Conservation (phyloP, 2,329 filamentous ascomycete species). For the Fusarium decemcellulare region DNA sequence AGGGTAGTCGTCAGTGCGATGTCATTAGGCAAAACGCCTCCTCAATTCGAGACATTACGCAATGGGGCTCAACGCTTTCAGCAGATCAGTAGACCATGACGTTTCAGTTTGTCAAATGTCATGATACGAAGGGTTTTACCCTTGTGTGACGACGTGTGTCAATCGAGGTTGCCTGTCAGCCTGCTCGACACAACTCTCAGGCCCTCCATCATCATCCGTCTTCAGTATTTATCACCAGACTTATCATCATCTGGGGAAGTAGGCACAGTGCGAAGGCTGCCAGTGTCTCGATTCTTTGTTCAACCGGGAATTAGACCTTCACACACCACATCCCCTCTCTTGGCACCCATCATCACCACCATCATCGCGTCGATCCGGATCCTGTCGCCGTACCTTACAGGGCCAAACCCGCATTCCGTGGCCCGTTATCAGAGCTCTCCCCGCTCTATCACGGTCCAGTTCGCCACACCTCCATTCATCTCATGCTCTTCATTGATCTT, state of each 20-base stretch:
- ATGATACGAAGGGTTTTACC: not conserved
- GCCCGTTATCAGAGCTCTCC: not conserved
- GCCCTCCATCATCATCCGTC: conserved; percentile 7
- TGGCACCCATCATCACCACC: conserved; percentile 11
- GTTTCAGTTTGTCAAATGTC: conserved; percentile 4
- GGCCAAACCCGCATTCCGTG: conserved; percentile 29
- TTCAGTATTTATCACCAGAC: not conserved
- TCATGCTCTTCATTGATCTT: conserved; percentile 19
- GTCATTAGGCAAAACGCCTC: conserved; percentile 27
- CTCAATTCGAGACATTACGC: conserved; percentile 32
- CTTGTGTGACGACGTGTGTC: conserved; percentile 16
- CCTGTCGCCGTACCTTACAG: conserved; percentile 15
- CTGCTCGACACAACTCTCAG: conserved; percentile 23
- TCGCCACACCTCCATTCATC: not conserved
- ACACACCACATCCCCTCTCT: conserved; percentile 10
- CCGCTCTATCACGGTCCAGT: not conserved
- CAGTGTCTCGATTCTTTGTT: not conserved
- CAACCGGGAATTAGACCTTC: not conserved
- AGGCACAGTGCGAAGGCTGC: conserved; percentile 31
- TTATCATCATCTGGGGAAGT: not conserved
- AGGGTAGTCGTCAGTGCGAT: conserved; percentile 30
- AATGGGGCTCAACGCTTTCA: conserved; percentile 16
- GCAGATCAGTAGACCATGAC: conserved; percentile 21
- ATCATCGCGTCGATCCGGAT: conserved; percentile 11
- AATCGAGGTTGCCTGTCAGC: conserved; percentile 25